Conservation (phyloP, 371 early-diverging fungal genomes). For the Apophysomyces ossiformis region DNA sequence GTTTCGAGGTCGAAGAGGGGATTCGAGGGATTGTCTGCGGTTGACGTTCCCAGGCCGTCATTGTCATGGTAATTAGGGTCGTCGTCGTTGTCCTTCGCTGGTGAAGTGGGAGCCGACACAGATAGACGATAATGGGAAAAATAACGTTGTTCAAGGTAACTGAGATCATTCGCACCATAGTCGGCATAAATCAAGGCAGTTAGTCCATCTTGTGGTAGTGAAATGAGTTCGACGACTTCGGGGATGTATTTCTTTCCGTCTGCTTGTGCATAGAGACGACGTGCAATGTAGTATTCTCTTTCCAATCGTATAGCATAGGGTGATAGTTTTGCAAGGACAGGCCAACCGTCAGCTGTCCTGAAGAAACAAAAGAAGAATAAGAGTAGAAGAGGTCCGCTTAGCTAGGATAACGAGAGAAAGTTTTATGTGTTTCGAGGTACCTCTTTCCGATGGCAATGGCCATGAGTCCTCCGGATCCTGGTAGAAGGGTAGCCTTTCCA, state of each 20-base stretch:
- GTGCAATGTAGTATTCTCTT: constrained; percentile 47
- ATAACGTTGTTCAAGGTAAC: constrained; percentile 20
- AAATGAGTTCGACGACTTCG: constrained; percentile 37
- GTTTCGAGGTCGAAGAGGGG: constrained; percentile 22
- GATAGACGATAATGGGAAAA: constrained; percentile 21
- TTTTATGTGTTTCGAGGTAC: constrained; percentile 17
- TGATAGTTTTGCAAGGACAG: constrained; percentile 45
- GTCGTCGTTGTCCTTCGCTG: constrained; percentile 11
- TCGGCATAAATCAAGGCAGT: constrained; percentile 40
- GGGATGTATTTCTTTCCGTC: constrained; percentile 38
- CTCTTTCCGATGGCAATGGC: constrained; percentile 44
- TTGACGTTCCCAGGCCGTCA: constrained; percentile 5
- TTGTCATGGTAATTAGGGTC: too few relatives aligned
- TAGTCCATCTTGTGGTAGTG: constrained; percentile 41
- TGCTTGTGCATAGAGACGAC: constrained; percentile 36
- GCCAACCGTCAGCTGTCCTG: constrained; percentile 30
- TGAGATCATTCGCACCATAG: constrained; percentile 16
- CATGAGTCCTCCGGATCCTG: constrained; percentile 45
- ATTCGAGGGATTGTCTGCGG: background rate
- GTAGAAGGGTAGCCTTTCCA: constrained; percentile 37
- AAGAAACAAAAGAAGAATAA: background rate
- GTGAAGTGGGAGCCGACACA: background rate
- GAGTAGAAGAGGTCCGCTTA: background rate
- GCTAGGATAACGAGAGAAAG: background rate
- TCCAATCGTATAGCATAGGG: constrained; percentile 44